Percentiles rank a stretch among this genome's conserved stretches.
Conservation (phyloP, 805 yeast genomes). For the Priceomyces castillae region DNA sequence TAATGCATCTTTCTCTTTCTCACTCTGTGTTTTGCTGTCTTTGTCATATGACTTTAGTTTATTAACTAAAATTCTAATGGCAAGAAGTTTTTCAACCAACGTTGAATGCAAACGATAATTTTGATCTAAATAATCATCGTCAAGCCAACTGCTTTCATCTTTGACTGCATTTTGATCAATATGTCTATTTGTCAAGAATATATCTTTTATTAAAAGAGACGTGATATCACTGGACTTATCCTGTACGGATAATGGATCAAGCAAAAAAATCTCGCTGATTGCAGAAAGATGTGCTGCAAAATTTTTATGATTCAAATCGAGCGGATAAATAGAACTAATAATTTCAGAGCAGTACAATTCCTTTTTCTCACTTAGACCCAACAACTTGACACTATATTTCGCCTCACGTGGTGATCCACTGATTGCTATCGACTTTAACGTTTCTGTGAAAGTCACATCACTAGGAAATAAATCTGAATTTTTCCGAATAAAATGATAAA, state of each 20-base stretch:
- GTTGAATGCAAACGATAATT: conserved; percentile 20
- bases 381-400: conserved; percentile 57
- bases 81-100: conserved; percentile 48
- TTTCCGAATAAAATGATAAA: conserved; percentile 55
- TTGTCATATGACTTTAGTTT: conserved; percentile 40
- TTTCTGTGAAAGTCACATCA: conserved; percentile 42
- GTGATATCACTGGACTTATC: conserved; percentile 58
- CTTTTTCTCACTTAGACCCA: conserved; percentile 47
- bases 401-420: conserved; percentile 61
- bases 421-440: conserved; percentile 45
- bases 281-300: conserved; percentile 58
- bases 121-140: conserved; percentile 39
- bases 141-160: conserved; percentile 44
- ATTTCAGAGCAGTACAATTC: conserved; percentile 40
- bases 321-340: conserved; percentile 48
- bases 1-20: conserved; percentile 32
- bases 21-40: conserved; percentile 10
- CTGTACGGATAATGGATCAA: conserved; percentile 49
- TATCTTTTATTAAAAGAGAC: conserved; percentile 55
- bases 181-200: conserved; percentile 52
- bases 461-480: conserved; percentile 48
- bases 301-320: conserved; percentile 33
- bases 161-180: conserved; percentile 26
- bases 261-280: conserved; percentile 55
- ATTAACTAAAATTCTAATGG: conserved; percentile 58